Base-by-base conservation (phyloP, 1,284 basidiomycete species). In the Cryptococcus wingfieldii region DNA sequence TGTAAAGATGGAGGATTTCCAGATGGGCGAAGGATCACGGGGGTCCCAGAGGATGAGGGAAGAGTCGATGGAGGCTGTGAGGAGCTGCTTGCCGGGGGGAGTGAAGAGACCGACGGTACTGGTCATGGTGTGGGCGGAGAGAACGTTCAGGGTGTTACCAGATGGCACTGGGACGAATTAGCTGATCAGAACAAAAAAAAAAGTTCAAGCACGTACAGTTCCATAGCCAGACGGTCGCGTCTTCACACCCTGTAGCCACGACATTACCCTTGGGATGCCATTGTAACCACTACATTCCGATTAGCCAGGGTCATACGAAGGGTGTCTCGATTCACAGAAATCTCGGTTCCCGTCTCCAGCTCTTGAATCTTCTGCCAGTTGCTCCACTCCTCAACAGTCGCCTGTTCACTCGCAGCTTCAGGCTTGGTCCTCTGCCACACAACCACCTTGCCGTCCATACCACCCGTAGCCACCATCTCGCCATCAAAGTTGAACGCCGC, bases 201-300 rank as follows among this genome's bases (percentile, higher is more conserved):
- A 9, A 9, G 38, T 5, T 5, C 38, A n/a, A 16, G 37, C 50
- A 60, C 49, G 69, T 75, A 94, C 93, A 78, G 79, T 96, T 90
- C 94, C 94, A 99, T 68, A 98, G 80, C 95, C 95, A 98, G n/a
- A 95, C 86, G 4, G 89, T 96, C 4, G 88, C 84, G 75, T 98
- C 95, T 63, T 95, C 90, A 18, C 90, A 89, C 38, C 95, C 95
- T 0, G 90, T 93, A 3, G 95, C 83, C 0, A 98, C 81, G 3
- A 97, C 88, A 47, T 80, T 80, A 14, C 94, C 96, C 73, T 87
- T 93, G 0, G 96, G 95, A 79, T 99, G 96, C 95, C 95, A 99
- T 78, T 85, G 81, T 50, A 98, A 73, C 85, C 92, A 97, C 90
- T 95, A 60, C 43, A 95, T 16, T 16, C 34, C 28, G n/a, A 8